Percentiles rank a stretch among this genome's conserved stretches.
Conservation (phyloP, 2,329 filamentous ascomycete genomes). For the Teratosphaeria zuluensis region DNA sequence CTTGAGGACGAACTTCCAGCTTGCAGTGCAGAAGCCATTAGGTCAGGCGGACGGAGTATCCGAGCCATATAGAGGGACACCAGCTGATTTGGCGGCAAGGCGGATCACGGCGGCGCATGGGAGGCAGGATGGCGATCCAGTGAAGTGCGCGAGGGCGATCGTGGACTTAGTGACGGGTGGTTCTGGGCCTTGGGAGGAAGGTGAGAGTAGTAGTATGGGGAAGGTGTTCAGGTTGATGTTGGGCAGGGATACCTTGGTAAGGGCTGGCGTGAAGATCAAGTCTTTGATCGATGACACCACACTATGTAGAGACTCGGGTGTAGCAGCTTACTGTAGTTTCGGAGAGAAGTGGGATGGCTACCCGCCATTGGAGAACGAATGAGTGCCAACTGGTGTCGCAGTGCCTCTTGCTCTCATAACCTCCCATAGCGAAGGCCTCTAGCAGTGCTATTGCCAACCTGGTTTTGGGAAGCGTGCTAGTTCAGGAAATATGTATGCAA, state of each 20-base stretch:
- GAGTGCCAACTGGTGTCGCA: not conserved
- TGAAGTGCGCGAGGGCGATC: constrained; percentile 29
- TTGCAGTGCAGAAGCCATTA: constrained; percentile 5
- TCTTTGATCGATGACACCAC: constrained; percentile 6
- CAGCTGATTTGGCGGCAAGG: constrained; percentile 1
- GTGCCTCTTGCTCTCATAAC: not conserved
- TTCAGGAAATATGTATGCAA: not conserved
- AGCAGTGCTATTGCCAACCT: too few species aligned
- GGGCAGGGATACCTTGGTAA: constrained; percentile 27
- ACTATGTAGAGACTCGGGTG: constrained; percentile 2
- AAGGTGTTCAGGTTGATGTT: constrained; percentile 28
- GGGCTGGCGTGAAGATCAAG: constrained; percentile 9
- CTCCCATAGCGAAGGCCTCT: too few species aligned
- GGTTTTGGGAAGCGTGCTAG: too few species aligned
- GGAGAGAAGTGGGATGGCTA: constrained; percentile 5
- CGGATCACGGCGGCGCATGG: constrained; percentile 11
- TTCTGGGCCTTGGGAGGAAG: constrained; percentile 16
- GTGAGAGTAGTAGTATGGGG: constrained; percentile 18
- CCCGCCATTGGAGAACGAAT: not conserved
- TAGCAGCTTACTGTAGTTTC: constrained; percentile 2
- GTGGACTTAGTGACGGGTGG: constrained; percentile 27
- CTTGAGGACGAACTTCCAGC: constrained; percentile 33
- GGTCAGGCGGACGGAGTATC: constrained; percentile 6
- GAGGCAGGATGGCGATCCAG: constrained; percentile 25
- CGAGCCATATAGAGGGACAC: constrained; percentile 6